Base-by-base conservation (phyloP, 768 basidiomycete species). In the Calocybe cyanea region DNA sequence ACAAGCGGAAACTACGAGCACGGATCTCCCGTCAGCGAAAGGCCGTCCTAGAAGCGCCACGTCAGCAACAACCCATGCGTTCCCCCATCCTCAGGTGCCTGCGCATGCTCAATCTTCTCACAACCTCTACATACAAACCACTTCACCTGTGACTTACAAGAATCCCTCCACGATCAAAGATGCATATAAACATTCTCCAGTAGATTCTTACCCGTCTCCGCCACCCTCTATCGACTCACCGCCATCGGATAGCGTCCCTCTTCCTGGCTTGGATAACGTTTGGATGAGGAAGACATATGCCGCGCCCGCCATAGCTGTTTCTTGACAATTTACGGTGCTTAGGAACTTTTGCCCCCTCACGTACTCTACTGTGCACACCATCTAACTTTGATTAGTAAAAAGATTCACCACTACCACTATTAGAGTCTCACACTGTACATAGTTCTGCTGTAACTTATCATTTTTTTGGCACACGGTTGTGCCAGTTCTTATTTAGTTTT, bases 171-270 rank as follows among this genome's bases (percentile, higher is more conserved):
- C 35, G 14, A 36, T 24, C 10, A 33, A 41, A 8, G 48, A 39
- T 10, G 18, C 30, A 13, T 48, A 39, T 25, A 45, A 33, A 2
- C 37, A 31, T 28, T 56, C 54, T 15, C 52, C 57, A 18, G 43
- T 52, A 19, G 57, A 55, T 24, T 63, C 73, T 25, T 76, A 76
- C 50, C 74, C 74, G 9, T 73, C 75, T 0, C 75, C 75, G 1
- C 75, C 73, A 35, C 63, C 67, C 15, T 76, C 73, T 15, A 45
- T 69, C 32, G 73, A 73, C 56, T 75, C 72, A 13, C 64, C 65
- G 8, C 61, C 63, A n/a, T 51, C 43, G 30, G 38, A 49, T 34
- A 47, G 49, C 8, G 46, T 57, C 11, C 52, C 56, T 19, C 44
- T 64, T 25, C 52, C 44, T 21, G 54, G 51, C 41, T 23, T 53